Evolutionary conservation across 345 rosid genomes (phyloP), one percentile per base, ranked within the genome.

Genomic region (Populus pruinosa): DNA sequence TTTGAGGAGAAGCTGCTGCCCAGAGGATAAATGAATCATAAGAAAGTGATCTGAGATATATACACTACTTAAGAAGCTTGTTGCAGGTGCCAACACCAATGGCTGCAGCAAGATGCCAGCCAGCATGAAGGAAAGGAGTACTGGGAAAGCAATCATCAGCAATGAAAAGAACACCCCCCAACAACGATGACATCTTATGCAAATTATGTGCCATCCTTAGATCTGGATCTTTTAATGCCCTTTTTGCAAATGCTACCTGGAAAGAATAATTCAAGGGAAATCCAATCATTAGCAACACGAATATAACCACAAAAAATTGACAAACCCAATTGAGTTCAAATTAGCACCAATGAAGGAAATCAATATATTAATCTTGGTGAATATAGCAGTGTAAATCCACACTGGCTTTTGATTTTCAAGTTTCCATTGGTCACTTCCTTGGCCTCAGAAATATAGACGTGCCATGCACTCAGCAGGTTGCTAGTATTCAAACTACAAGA

Each of bases 91-190:
- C 87, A 5, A 92, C 92, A 0, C 98, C 97, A 75, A 96, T 84
- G 72, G 99, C 99, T 27, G 99, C 99, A 6, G 99, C 96, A 0
- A 96, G 96, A 83, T 96, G 98, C 97, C 99, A 96, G 39, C 91
- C 99, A 25, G 99, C 98, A 63, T 96, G 98, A 75, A 95, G 85
- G 85, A 82, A 95, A 59, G 98, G 97, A 18, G 94, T 91, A 21
- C 29, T 35, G 0, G 98, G 92, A 75, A 90, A 93, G 33, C 91
- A 67, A 70, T 96, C 99, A 65, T 96, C 99, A 8, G 99, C 99
- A 49, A 93, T 80, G 88, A 96, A 96, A 67, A 93, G 77, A 31
- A 81, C 95, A 50, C 97, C 96, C 59, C 98, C 99, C 64, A 93
- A 72, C 67, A 93, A 75, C 0, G 98, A 92, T 62, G 99, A 92